phyloP scores from a whole-genome alignment of 2,329 filamentous ascomycete genomes.

The Phoma herbarum region DNA sequence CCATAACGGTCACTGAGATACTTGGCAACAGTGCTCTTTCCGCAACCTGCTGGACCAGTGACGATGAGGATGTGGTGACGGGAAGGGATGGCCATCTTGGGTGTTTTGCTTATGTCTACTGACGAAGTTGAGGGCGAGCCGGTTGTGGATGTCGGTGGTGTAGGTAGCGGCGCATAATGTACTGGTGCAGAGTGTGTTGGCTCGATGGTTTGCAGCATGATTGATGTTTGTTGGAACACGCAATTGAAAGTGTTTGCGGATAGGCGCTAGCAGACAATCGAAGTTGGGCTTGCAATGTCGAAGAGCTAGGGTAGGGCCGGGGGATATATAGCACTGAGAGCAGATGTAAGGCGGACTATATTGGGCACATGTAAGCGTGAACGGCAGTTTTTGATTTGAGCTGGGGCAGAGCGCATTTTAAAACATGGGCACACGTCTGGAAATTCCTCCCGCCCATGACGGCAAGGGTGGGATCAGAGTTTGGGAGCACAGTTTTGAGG shows the following conservation, averaged over 20 bases:
- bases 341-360: constrained; percentile 32
- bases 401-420: constrained; percentile 41
- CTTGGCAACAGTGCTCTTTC: constrained; percentile 62
- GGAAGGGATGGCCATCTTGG: constrained; percentile 42
- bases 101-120: constrained; percentile 26
- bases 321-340: constrained; percentile 41
- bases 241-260: constrained; percentile 2
- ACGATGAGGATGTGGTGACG: constrained; percentile 62
- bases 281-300: constrained; percentile 12
- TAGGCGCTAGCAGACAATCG: constrained; percentile 13
- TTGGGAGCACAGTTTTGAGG: constrained; percentile 31
- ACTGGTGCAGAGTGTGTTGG: constrained; percentile 36
- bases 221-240: constrained; percentile 21
- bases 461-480: constrained; percentile 46
- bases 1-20: constrained; percentile 55
- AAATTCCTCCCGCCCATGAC: constrained; percentile 46
- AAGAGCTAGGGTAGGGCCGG: constrained; percentile 23
- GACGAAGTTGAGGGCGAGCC: constrained; percentile 36
- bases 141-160: constrained; percentile 42
- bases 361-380: constrained; percentile 36
- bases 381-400: constrained; percentile 19
- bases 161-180: constrained; percentile 44
- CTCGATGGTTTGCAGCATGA: constrained; percentile 50
- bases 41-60: constrained; percentile 63
- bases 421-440: constrained; percentile 29